Evolutionary conservation across 1,284 basidiomycete genomes (phyloP).

Genomic region (Sparassis latifolia): DNA sequence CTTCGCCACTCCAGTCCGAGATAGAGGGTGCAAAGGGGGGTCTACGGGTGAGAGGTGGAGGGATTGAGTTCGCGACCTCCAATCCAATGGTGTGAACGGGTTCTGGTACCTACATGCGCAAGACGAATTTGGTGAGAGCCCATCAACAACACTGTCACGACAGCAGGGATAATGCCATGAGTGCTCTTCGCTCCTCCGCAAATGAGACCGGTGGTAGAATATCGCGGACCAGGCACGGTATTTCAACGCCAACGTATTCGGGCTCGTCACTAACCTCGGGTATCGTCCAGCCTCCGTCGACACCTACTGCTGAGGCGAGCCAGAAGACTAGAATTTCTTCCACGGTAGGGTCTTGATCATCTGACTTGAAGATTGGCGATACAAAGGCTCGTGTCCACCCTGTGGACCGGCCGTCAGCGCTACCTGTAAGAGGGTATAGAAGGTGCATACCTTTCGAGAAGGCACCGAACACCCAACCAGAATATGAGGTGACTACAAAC

Average conservation of each 20-base stretch:
- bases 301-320: conserved; percentile 21
- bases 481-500: conserved; percentile 65
- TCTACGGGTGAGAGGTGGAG: conserved; percentile 17
- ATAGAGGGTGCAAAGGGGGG: conserved; percentile 32
- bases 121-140: conserved; percentile 6
- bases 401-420: conserved; percentile 16
- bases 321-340: conserved; percentile 25
- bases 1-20: conserved; percentile 41
- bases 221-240: conserved; percentile 38
- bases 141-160: conserved; percentile 15
- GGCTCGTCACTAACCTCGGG: conserved; percentile 27
- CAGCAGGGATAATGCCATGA: conserved; percentile 27
- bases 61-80: conserved; percentile 14
- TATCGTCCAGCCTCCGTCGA: conserved; percentile 16
- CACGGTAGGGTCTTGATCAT: conserved; percentile 15
- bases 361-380: conserved; percentile 4
- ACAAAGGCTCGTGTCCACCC: conserved; percentile 39
- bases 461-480: conserved; percentile 64
- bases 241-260: conserved; percentile 16
- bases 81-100: conserved; percentile 27
- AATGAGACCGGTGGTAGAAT: conserved; percentile 23
- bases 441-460: conserved; percentile 48
- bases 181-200: conserved; percentile 24
- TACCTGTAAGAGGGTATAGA: conserved; percentile 4
- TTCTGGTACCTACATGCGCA: conserved; percentile 38